These are phyloP conservation scores for Coemansia sp. DNA, from an alignment of 192 early-diverging fungal species.

Conservation along the genomic window DNA sequence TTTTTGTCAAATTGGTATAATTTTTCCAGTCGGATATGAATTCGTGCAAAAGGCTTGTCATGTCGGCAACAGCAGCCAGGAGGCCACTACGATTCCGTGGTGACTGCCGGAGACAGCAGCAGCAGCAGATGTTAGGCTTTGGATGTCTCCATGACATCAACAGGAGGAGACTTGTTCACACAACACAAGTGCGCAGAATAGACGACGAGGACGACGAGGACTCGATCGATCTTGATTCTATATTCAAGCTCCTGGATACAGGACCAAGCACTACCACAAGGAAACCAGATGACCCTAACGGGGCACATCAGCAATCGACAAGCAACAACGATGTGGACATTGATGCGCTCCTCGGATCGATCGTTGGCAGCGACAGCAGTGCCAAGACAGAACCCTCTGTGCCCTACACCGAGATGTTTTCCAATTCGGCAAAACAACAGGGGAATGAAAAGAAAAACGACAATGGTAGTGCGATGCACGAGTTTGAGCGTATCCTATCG, in stretches of 20 bases:
- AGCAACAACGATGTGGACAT: slow-evolving; percentile 12
- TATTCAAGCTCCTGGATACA: slow-evolving; percentile 38
- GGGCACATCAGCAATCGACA: background rate
- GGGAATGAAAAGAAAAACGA: background rate
- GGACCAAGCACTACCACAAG: no score
- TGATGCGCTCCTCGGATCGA: slow-evolving; percentile 18
- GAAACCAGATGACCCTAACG: no score
- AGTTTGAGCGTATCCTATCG: slow-evolving; percentile 46
- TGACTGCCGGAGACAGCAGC: background rate
- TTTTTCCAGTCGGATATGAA: background rate
- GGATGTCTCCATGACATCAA: background rate
- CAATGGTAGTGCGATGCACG: slow-evolving; percentile 27
- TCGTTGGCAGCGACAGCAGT: background rate
- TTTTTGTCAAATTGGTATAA: no score
- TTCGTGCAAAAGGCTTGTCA: background rate
- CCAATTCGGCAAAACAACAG: no score
- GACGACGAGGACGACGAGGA: slow-evolving; percentile 27
- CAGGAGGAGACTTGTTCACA: background rate
- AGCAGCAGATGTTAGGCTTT: no score
- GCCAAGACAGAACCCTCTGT: background rate
- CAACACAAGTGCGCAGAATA: background rate
- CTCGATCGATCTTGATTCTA: slow-evolving; percentile 19
- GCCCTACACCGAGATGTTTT: no score
- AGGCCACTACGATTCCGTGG: background rate
- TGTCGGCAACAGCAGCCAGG: background rate